Conservation (phyloP, 345 rosid species). For the Brassica nigra region DNA sequence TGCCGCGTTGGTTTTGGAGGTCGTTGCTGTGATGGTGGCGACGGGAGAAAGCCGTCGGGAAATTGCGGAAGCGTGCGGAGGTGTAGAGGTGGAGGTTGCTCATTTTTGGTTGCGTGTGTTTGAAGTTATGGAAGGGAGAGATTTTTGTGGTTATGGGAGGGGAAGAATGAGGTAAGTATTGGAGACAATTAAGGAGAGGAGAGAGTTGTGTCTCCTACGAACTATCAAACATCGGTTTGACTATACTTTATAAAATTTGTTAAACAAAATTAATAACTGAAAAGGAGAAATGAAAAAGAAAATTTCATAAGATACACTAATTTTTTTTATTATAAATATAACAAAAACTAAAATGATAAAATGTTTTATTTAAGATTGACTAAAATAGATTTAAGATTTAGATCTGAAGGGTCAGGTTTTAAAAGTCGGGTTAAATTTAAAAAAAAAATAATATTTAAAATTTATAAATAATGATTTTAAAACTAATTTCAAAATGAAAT, state of each 20-base stretch:
- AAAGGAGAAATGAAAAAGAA: neutral
- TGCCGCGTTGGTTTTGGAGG: constrained; percentile 42
- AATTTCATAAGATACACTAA: too few species aligned
- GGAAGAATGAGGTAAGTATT: constrained; percentile 10
- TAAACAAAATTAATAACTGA: neutral
- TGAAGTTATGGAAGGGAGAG: constrained; percentile 33
- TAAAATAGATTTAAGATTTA: too few species aligned
- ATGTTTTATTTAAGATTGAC: too few species aligned
- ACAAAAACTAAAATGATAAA: too few species aligned
- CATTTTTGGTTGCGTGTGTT: constrained; percentile 41
- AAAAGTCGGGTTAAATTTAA: too few species aligned
- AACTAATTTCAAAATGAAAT: too few species aligned
- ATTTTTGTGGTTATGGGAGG: constrained; percentile 27
- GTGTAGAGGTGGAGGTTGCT: constrained; percentile 45
- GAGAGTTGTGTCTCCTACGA: neutral
- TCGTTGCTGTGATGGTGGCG: constrained; percentile 38
- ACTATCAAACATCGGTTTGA: neutral
- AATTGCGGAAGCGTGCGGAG: constrained; percentile 46
- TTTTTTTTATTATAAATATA: too few species aligned
- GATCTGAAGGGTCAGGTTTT: too few species aligned
- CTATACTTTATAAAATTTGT: neutral
- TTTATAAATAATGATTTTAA: too few species aligned
- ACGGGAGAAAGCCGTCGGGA: constrained; percentile 50
- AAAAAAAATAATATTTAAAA: too few species aligned
- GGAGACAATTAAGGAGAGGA: constrained; percentile 26